These are phyloP conservation scores for Acer yangbiense DNA, from an alignment of 345 rosid genomes.

Conservation along the genomic window DNA sequence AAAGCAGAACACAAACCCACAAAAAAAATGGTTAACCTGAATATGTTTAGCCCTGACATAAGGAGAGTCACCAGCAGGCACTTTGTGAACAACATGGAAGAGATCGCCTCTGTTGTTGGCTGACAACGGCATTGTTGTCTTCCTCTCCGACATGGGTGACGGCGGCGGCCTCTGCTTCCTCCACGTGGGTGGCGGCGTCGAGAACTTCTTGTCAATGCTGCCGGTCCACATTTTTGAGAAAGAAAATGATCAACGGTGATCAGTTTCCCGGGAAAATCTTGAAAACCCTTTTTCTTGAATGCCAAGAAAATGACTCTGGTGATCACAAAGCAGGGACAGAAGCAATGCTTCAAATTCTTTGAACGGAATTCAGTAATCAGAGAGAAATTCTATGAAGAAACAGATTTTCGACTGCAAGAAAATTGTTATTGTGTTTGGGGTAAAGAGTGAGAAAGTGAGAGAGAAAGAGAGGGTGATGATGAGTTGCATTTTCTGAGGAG, in stretches of 20 bases:
- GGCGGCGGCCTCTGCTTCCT: conserved; percentile 13
- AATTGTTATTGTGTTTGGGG: neutral
- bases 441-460: neutral
- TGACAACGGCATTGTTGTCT: conserved; percentile 27
- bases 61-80: conserved; percentile 80
- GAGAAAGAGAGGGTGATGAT: conserved; percentile 11
- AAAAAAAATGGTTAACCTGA: conserved; percentile 41
- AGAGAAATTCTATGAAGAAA: conserved; percentile 3
- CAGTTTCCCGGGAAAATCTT: conserved; percentile 8
- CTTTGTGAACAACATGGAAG: conserved; percentile 71
- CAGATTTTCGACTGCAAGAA: neutral
- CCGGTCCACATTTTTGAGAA: conserved; percentile 14
- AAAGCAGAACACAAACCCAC: neutral
- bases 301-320: neutral
- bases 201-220: conserved; percentile 8
- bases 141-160: conserved; percentile 19
- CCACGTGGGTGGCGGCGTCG: conserved; percentile 19
- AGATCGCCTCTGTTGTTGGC: conserved; percentile 37
- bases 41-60: conserved; percentile 84
- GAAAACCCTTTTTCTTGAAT: neutral
- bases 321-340: neutral
- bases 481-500: neutral
- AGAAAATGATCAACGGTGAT: conserved; percentile 4
- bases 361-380: neutral
- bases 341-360: neutral